Evolutionary conservation across 352 stramenopile species (phyloP), one percentile per base, ranked within the genome.

Genomic region (Peronospora belbahrii): DNA sequence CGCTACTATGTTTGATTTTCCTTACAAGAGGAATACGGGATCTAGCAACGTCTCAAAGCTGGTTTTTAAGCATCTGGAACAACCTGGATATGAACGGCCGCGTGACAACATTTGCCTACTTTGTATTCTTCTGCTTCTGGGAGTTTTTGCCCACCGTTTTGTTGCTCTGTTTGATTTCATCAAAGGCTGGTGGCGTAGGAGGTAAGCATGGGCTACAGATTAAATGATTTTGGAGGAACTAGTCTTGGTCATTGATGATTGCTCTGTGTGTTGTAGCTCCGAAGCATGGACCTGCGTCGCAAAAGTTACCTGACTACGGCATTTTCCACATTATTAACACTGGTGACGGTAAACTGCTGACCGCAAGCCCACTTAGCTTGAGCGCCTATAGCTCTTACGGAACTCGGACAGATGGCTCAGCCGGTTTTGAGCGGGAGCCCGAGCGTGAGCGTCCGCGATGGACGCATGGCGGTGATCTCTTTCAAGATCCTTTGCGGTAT

Each of bases 301-400:
- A 71, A 20, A 87, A 86, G 44, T 54, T 93, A 24, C 81, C 81
- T 4, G 78, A 93, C 60, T 93, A 83, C 50, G 78, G 81, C 20
- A 79, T 93, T 57, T 92, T 93, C 46, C 78, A 92, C 59, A 84
- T 92, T 41, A 92, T 92, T 42, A 90, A 88, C 53, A 64, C 66
- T 13, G 65, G 68, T 19, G 62, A 59, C 17, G 58, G 58, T 47
- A 65, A 67, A 33, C 75, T 82, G 40, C 58, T 88, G n/a, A 45
- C 83, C 6, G 77, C 73, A 35, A 92, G 77, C 30, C 75, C 80
- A 9, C 56, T 73, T 13, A 64, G 67, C 14, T 59, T 65, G 40
- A 82, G 62, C 35, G 68, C 70, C 15, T 90, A 84, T 56, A 71
- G 67, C 33, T 78, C 67, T 2, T 71, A 69, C 30, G 70, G 67